A percentile compares a stretch with the other conserved stretches of the same genome.
phyloP scores from a whole-genome alignment of 805 yeast species.

The Candida railenensis region DNA sequence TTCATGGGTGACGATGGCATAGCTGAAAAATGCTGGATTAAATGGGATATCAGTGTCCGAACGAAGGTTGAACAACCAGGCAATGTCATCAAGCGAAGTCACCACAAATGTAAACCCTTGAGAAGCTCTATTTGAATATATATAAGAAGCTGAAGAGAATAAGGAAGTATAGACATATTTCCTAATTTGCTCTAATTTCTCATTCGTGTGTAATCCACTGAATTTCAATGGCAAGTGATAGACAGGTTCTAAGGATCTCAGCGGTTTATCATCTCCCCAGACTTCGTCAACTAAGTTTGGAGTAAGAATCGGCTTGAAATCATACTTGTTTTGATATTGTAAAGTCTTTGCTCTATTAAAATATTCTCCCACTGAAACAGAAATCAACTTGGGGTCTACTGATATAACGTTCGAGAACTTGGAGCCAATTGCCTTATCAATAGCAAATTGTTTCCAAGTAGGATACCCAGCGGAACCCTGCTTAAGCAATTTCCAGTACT shows the following conservation, averaged over 20 bases:
- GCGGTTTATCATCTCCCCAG: slow-evolving; percentile 37
- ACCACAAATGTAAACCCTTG: slow-evolving; percentile 43
- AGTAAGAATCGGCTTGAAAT: slow-evolving; percentile 28
- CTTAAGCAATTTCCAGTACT: slow-evolving; percentile 73
- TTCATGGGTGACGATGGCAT: slow-evolving; percentile 37
- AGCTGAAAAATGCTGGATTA: slow-evolving; percentile 84
- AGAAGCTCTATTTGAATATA: slow-evolving; percentile 25
- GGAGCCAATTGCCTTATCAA: slow-evolving; percentile 55
- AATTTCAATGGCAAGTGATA: slow-evolving; percentile 28
- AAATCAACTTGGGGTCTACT: slow-evolving; percentile 77
- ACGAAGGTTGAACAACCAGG: slow-evolving; percentile 87
- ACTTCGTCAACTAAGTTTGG: slow-evolving; percentile 36
- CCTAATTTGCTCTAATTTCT: slow-evolving; percentile 30
- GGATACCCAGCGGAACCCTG: slow-evolving; percentile 72
- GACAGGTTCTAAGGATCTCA: slow-evolving; percentile 30
- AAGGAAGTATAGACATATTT: slow-evolving; percentile 23
- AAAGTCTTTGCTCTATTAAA: slow-evolving; percentile 27
- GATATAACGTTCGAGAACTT: slow-evolving; percentile 58
- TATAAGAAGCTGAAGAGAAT: slow-evolving; percentile 3
- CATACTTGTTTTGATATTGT: slow-evolving; percentile 19
- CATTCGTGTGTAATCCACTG: slow-evolving; percentile 32
- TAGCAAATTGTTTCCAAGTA: slow-evolving; percentile 76
- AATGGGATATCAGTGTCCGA: slow-evolving; percentile 74
- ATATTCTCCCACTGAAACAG: slow-evolving; percentile 45
- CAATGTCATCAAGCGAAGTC: slow-evolving; percentile 82